Conservation (phyloP, 2,329 filamentous ascomycete species). For the Mycosphaerella sp. region DNA sequence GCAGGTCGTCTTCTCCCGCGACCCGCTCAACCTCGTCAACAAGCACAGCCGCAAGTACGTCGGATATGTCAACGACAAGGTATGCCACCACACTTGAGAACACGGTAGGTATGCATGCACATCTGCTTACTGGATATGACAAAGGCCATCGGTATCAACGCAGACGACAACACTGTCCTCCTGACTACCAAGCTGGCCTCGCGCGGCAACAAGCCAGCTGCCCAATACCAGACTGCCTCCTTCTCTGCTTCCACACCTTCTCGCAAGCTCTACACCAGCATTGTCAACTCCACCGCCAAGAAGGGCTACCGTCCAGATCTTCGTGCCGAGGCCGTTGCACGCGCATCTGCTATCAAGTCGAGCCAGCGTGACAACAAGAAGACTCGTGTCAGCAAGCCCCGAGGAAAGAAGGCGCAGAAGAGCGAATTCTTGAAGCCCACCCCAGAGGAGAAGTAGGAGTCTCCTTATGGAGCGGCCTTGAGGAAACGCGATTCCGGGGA, state of each 20-base stretch:
- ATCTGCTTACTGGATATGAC: neutral
- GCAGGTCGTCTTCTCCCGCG: conserved; percentile 75
- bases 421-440: conserved; percentile 13
- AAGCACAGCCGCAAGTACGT: conserved; percentile 88
- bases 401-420: conserved; percentile 33
- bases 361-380: conserved; percentile 67
- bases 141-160: conserved; percentile 74
- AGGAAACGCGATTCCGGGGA: conserved; percentile 2
- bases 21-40: conserved; percentile 91
- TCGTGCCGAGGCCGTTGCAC: conserved; percentile 63
- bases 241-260: conserved; percentile 66
- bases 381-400: conserved; percentile 55
- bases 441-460: conserved; percentile 14
- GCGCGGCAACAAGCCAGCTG: conserved; percentile 65
- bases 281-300: conserved; percentile 78
- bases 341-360: conserved; percentile 68
- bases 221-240: conserved; percentile 57
- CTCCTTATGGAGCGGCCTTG: neutral
- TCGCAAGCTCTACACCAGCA: conserved; percentile 83
- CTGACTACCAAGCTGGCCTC: conserved; percentile 79
- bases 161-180: conserved; percentile 72
- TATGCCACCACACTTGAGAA: neutral
- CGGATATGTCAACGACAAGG: conserved; percentile 72
- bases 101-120: conserved; percentile 44
- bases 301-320: conserved; percentile 64